Percentiles rank a stretch among this genome's conserved stretches.
These are phyloP conservation scores for Dendrocalamus latiflorus DNA, from an alignment of 202 grass and related monocot genomes.

Conservation along the genomic window DNA sequence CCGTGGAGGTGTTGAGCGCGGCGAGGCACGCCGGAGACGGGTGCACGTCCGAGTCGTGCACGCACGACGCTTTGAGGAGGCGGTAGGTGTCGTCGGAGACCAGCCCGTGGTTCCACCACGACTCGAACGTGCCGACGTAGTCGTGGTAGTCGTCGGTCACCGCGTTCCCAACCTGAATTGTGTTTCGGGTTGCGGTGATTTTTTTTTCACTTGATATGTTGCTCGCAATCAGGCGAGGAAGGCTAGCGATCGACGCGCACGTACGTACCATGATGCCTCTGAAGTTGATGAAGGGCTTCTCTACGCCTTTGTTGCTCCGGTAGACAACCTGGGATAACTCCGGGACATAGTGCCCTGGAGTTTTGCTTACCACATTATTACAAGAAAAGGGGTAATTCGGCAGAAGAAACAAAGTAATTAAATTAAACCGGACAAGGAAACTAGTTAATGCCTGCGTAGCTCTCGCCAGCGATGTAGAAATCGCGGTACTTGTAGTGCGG, in stretches of 20 bases:
- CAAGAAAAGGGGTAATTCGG: background rate
- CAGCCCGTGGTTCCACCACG: slow-evolving; percentile 83
- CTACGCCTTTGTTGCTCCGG: slow-evolving; percentile 33
- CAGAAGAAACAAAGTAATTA: background rate
- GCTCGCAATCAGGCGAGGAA: background rate
- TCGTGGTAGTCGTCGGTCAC: slow-evolving; percentile 71
- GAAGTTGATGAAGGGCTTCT: slow-evolving; percentile 52
- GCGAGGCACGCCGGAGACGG: slow-evolving; percentile 28
- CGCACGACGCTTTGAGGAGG: slow-evolving; percentile 33
- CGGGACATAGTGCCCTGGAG: slow-evolving; percentile 68
- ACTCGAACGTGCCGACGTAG: slow-evolving; percentile 57
- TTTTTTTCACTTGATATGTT: too few species aligned
- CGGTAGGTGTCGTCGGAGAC: slow-evolving; percentile 64
- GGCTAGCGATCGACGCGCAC: too few species aligned
- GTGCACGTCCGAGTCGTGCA: slow-evolving; percentile 37
- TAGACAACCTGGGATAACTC: slow-evolving; percentile 69
- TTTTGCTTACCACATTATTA: background rate
- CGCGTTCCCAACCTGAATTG: slow-evolving; percentile 56
- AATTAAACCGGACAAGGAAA: background rate
- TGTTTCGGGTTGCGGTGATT: background rate
- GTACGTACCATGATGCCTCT: slow-evolving; percentile 84
- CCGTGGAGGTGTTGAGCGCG: slow-evolving; percentile 4
- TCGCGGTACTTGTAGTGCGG: slow-evolving; percentile 79
- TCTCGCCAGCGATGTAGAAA: slow-evolving; percentile 85
- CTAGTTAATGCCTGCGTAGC: slow-evolving; percentile 55